A percentile compares a stretch with the other conserved stretches of the same genome.
Conservation (phyloP, 106 monocot genomes). For the Dendrobium huoshanense region DNA sequence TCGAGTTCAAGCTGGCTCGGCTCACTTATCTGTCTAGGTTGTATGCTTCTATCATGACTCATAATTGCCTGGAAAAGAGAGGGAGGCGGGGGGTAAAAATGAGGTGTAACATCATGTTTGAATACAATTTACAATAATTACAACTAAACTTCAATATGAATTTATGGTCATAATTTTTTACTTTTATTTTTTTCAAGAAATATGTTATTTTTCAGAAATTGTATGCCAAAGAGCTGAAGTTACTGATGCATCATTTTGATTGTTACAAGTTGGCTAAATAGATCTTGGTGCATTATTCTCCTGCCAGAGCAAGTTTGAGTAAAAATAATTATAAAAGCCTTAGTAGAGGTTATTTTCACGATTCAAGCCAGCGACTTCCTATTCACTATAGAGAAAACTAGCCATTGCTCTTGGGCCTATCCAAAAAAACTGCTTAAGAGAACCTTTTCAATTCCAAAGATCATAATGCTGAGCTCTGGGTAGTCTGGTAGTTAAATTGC, state of each 20-base stretch:
- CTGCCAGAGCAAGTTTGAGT: background rate
- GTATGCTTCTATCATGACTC: no score
- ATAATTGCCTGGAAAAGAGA: no score
- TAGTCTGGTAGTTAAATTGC: background rate
- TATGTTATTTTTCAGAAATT: background rate
- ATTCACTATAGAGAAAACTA: background rate
- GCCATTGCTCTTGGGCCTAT: background rate
- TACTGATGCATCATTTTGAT: background rate
- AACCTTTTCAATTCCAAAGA: background rate
- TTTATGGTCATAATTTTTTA: background rate
- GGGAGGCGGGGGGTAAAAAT: no score
- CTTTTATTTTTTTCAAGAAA: background rate
- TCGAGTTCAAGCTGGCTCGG: no score
- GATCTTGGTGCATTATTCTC: background rate
- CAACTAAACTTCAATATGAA: background rate
- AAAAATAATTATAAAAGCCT: background rate
- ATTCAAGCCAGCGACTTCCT: background rate
- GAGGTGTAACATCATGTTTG: background rate
- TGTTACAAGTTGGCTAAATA: background rate
- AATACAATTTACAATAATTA: background rate
- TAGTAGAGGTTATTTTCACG: background rate
- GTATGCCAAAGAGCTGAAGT: background rate
- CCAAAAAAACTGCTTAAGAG: background rate
- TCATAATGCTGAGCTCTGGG: background rate
- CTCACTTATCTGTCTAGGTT: no score